Conservation (phyloP, 2,329 filamentous ascomycete species). For the Dryadomyces sulphureus region DNA sequence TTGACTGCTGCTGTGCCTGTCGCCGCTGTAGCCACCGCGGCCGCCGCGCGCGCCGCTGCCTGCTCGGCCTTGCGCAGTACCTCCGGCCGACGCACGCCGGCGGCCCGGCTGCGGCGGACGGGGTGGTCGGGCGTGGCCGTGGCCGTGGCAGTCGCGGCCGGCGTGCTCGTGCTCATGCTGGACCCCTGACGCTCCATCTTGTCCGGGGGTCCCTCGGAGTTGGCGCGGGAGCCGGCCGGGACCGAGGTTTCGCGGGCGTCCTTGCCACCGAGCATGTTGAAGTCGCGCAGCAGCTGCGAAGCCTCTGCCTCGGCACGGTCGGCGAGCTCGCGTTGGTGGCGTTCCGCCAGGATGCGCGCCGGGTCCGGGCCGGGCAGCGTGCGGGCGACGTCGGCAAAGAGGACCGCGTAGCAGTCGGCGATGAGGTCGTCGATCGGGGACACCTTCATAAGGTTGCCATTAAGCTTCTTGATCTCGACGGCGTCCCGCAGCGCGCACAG, state of each 20-base stretch:
- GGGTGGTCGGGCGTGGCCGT: slow-evolving; percentile 14
- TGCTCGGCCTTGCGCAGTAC: slow-evolving; percentile 48
- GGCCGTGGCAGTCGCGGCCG: background rate
- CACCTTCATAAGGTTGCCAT: slow-evolving; percentile 75
- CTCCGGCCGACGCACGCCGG: slow-evolving; percentile 39
- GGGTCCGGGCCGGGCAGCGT: slow-evolving; percentile 38
- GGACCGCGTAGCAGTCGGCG: slow-evolving; percentile 69
- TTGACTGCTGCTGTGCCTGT: slow-evolving; percentile 10
- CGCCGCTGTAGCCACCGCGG: slow-evolving; percentile 31
- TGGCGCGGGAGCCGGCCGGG: slow-evolving; percentile 7
- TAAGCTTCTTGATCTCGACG: slow-evolving; percentile 54
- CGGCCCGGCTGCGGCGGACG: slow-evolving; percentile 21
- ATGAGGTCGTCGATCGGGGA: slow-evolving; percentile 85
- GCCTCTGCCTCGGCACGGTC: slow-evolving; percentile 12
- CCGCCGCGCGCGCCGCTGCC: slow-evolving; percentile 31
- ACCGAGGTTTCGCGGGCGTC: background rate
- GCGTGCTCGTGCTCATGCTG: slow-evolving; percentile 15
- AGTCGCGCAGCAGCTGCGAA: slow-evolving; percentile 11
- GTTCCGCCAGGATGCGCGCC: slow-evolving; percentile 30
- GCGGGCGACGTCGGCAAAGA: slow-evolving; percentile 55
- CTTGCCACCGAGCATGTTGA: slow-evolving; percentile 8
- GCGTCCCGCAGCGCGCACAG: slow-evolving; percentile 42
- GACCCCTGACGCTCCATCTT: slow-evolving; percentile 23
- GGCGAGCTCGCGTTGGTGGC: slow-evolving; percentile 18
- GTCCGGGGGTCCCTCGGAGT: slow-evolving; percentile 14